Conservation (phyloP, 2,329 filamentous ascomycete genomes). For the Zymoseptoria passerinii region DNA sequence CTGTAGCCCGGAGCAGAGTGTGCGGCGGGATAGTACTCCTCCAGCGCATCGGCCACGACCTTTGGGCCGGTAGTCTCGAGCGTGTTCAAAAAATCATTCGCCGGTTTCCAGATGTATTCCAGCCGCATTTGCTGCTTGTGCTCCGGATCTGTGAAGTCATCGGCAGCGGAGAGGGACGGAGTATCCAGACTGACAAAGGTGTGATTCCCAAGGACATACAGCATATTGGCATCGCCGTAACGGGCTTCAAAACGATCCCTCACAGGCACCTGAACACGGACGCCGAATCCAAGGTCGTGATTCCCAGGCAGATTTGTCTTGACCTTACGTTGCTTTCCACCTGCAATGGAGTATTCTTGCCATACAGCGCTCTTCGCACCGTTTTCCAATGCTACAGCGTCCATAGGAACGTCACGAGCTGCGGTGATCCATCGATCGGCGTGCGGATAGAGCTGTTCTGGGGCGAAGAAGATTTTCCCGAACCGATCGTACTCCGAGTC, state of each 20-base stretch:
- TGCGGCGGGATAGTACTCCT: slow-evolving; percentile 31
- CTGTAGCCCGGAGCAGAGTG: slow-evolving; percentile 9
- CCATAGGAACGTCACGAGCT: slow-evolving; percentile 16
- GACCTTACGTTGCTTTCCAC: slow-evolving; percentile 66
- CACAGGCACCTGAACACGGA: slow-evolving; percentile 71
- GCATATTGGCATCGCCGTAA: slow-evolving; percentile 84
- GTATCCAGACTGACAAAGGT: slow-evolving; percentile 88
- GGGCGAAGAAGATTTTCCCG: slow-evolving; percentile 66
- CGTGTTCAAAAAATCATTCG: slow-evolving; percentile 64
- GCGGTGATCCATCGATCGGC: slow-evolving; percentile 15
- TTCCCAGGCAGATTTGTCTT: slow-evolving; percentile 86
- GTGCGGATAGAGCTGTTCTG: slow-evolving; percentile 26
- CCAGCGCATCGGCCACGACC: slow-evolving; percentile 60
- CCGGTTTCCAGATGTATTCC: slow-evolving; percentile 61
- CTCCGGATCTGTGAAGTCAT: slow-evolving; percentile 46
- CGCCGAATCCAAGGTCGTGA: slow-evolving; percentile 87
- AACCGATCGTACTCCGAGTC: slow-evolving; percentile 79
- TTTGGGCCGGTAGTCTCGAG: slow-evolving; percentile 58
- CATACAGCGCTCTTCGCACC: slow-evolving; percentile 50
- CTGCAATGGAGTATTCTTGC: slow-evolving; percentile 46
- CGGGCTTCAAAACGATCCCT: slow-evolving; percentile 76
- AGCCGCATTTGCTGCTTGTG: slow-evolving; percentile 31
- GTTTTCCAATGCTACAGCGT: slow-evolving; percentile 20
- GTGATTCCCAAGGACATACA: slow-evolving; percentile 90
- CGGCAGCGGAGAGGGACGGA: slow-evolving; percentile 73